Percentiles rank a stretch among this genome's conserved stretches.
Evolutionary conservation across 768 basidiomycete genomes (phyloP).

Genomic region (Collybia sordida): DNA sequence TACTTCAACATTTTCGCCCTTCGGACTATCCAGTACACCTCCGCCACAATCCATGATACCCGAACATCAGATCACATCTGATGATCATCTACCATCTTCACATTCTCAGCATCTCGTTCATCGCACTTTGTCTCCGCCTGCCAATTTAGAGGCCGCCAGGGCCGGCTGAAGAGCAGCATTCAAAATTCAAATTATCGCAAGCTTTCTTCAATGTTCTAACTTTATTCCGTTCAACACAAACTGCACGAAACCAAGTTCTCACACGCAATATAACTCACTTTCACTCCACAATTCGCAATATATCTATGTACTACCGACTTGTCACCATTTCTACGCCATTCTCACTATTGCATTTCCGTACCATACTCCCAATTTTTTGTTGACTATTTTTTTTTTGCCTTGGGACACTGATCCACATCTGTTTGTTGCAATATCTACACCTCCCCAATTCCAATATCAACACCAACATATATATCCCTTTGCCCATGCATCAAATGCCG

Average conservation of each 20-base stretch:
- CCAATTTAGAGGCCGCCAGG: slow-evolving; percentile 45
- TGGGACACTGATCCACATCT: slow-evolving; percentile 13
- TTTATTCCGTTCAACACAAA: slow-evolving; percentile 21
- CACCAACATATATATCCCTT: slow-evolving; percentile 15
- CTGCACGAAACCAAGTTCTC: slow-evolving; percentile 16
- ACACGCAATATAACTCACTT: slow-evolving; percentile 23
- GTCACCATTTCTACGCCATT: slow-evolving; percentile 15
- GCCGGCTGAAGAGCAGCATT: slow-evolving; percentile 31
- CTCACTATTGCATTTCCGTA: slow-evolving; percentile 19
- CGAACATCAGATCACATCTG: slow-evolving; percentile 29
- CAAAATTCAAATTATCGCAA: slow-evolving; percentile 19
- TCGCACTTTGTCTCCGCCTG: slow-evolving; percentile 27
- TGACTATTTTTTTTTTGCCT: slow-evolving; percentile 19
- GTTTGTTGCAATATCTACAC: slow-evolving; percentile 25
- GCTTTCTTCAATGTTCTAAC: slow-evolving; percentile 9
- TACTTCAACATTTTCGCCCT: slow-evolving; percentile 34
- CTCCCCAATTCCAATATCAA: slow-evolving; percentile 11
- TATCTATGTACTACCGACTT: slow-evolving; percentile 31
- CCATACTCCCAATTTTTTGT: slow-evolving; percentile 22
- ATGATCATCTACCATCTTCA: slow-evolving; percentile 28
- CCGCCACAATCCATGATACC: slow-evolving; percentile 33
- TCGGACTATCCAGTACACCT: slow-evolving; percentile 29
- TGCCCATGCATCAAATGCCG: slow-evolving; percentile 10
- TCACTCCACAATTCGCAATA: slow-evolving; percentile 21
- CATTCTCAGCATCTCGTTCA: slow-evolving; percentile 33